phyloP scores from a whole-genome alignment of 1,284 basidiomycete genomes.

The Boletus calvinii region DNA sequence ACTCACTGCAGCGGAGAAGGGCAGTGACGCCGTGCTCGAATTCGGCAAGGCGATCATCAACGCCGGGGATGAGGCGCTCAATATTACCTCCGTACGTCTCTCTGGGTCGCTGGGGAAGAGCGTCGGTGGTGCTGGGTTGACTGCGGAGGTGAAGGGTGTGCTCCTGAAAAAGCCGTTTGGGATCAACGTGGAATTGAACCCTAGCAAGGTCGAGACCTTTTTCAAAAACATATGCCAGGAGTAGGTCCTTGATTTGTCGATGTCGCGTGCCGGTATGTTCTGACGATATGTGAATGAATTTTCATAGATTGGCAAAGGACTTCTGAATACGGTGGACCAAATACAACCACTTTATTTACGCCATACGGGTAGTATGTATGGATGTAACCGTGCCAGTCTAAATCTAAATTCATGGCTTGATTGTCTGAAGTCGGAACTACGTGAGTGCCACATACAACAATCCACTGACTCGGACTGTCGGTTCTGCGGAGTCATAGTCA shows the following conservation, averaged over 20 bases:
- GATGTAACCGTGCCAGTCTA: too few species aligned
- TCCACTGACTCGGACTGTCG: too few species aligned
- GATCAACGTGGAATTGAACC: slow-evolving; percentile 2
- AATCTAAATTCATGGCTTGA: too few species aligned
- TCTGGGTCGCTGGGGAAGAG: slow-evolving; percentile 11
- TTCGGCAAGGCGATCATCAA: not conserved
- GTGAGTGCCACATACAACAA: too few species aligned
- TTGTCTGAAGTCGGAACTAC: too few species aligned
- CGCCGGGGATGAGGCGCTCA: not conserved
- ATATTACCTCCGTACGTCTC: slow-evolving; percentile 10
- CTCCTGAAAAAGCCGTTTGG: slow-evolving; percentile 5
- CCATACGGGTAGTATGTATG: too few species aligned
- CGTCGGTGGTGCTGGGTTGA: not conserved
- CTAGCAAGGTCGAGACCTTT: slow-evolving; percentile 5
- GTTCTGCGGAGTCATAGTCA: too few species aligned
- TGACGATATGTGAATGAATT: not conserved
- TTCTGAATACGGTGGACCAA: too few species aligned
- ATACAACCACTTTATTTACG: too few species aligned
- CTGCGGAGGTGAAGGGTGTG: slow-evolving; percentile 2
- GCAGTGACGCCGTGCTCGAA: not conserved
- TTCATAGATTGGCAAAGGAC: too few species aligned
- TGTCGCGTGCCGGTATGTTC: not conserved
- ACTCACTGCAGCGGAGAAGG: not conserved
- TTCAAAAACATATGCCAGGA: slow-evolving; percentile 1
- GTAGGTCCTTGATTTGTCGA: slow-evolving; percentile 1